Evolutionary conservation across 306 rosid genomes (phyloP), one percentile per base, ranked within the genome.

Genomic region (Prosopis cineraria): DNA sequence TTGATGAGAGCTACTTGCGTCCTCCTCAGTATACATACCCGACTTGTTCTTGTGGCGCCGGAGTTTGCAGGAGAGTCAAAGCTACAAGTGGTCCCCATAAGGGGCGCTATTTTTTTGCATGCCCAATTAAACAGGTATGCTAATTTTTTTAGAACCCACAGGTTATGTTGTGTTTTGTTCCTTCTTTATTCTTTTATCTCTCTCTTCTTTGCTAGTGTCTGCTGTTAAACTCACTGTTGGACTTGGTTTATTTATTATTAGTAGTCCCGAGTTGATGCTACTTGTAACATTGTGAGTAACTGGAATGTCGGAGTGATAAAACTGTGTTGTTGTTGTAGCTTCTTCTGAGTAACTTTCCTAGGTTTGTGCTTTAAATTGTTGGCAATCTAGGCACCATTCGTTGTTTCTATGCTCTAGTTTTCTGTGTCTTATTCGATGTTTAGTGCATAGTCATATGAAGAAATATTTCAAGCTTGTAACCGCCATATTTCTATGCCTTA

Each of bases 11-110:
- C 41, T 17, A 55, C 65, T 58, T 45, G 19, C 81, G 19, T 40
- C 84, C 84, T 79, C 84, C 86, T 11, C 50, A 16, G 22, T 45
- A 39, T 19, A 64, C 30, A 78, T 85, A 78, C 36, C 88, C 88
- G 22, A 34, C 4, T 8, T 85, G 89, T 79, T 33, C 40, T 25
- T 82, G 89, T 20, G 44, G 60, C 0, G 89, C 89, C 17, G 89
- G 86, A 17, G 89, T 85, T 4, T 85, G 89, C 65, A 19, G 45
- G 64, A 85, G 34, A 52, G 67, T 29, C 1, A 22, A 10, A 65
- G 79, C 19, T 5, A 10, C 8, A 0, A 47, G 24, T 30, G 60
- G 34, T 12, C n/a, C 74, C 1, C 1, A 8, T 36, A 11, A 3
- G 16, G 40, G 52, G 27, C 74, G 24, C 5, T 52, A 65, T 76